These are phyloP conservation scores for Lactarius psammicola DNA, from an alignment of 768 basidiomycete genomes.

Conservation along the genomic window DNA sequence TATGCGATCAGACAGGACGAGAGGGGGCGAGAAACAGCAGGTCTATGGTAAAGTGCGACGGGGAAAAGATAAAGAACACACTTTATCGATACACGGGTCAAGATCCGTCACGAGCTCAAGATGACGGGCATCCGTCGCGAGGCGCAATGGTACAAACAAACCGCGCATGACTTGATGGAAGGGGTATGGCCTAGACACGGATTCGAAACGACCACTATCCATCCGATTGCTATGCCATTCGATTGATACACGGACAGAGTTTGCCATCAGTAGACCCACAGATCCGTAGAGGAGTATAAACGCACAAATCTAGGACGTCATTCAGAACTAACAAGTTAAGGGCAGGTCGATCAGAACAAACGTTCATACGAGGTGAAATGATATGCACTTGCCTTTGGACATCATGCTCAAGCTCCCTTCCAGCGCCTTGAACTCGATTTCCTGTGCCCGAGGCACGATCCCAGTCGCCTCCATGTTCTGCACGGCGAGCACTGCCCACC, in stretches of 20 bases:
- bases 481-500: slow-evolving; percentile 62
- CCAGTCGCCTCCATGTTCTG: slow-evolving; percentile 89
- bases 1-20: background rate
- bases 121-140: slow-evolving; percentile 65
- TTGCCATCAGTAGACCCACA: background rate
- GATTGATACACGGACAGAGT: background rate
- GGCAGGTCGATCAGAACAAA: slow-evolving; percentile 15
- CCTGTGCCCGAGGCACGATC: slow-evolving; percentile 68
- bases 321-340: slow-evolving; percentile 53
- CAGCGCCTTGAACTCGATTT: slow-evolving; percentile 85
- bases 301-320: slow-evolving; percentile 75
- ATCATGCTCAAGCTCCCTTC: slow-evolving; percentile 83
- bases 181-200: slow-evolving; percentile 62
- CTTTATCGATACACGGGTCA: slow-evolving; percentile 65
- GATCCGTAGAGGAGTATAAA: slow-evolving; percentile 7
- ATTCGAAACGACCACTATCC: slow-evolving; percentile 85
- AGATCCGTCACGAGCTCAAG: slow-evolving; percentile 67
- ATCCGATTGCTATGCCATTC: slow-evolving; percentile 61
- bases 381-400: slow-evolving; percentile 61
- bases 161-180: slow-evolving; percentile 79
- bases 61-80: slow-evolving; percentile 33
- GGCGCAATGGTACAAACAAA: slow-evolving; percentile 62
- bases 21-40: background rate
- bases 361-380: background rate
- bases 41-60: background rate